A percentile compares a stretch with the other conserved stretches of the same genome.
Evolutionary conservation across 1,284 basidiomycete genomes (phyloP).

Genomic region (Ustilago trichophora): DNA sequence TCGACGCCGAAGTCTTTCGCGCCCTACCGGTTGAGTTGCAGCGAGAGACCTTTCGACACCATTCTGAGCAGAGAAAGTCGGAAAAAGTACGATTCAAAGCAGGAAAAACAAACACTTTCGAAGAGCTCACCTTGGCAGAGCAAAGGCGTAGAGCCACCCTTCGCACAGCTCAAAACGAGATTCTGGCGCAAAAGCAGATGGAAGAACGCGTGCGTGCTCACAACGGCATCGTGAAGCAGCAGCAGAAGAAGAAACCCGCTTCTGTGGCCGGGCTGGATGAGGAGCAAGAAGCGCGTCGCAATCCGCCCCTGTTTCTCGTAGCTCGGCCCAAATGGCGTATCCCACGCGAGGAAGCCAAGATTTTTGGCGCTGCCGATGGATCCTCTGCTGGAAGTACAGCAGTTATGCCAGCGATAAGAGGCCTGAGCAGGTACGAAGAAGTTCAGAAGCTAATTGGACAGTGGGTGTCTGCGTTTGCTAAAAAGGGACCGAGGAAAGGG

Average conservation of each 20-base stretch:
- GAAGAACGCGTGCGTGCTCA: constrained; percentile 15
- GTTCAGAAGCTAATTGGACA: constrained; percentile 24
- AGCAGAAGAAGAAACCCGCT: not conserved
- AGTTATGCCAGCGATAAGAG: constrained; percentile 22
- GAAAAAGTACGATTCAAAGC: constrained; percentile 25
- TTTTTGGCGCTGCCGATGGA: constrained; percentile 6
- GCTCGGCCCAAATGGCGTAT: constrained; percentile 6
- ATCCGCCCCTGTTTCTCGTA: constrained; percentile 27
- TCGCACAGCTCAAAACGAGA: constrained; percentile 28
- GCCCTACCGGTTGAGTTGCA: constrained; percentile 54
- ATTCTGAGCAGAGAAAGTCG: constrained; percentile 31
- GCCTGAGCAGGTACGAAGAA: constrained; percentile 19
- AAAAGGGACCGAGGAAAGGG: constrained; percentile 35
- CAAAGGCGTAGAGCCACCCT: constrained; percentile 36
- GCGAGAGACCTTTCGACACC: constrained; percentile 43
- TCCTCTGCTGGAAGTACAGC: not conserved
- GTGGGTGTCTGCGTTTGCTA: constrained; percentile 44
- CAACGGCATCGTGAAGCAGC: constrained; percentile 1
- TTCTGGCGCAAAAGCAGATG: constrained; percentile 13
- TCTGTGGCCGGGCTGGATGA: too few relatives aligned
- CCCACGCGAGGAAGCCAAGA: constrained; percentile 4
- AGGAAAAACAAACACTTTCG: constrained; percentile 19
- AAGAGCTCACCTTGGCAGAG: constrained; percentile 37
- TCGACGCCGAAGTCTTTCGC: constrained; percentile 57
- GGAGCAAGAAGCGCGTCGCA: constrained; percentile 9